Base-by-base conservation (phyloP, 148 eudicot genomes). In the Rhododendron vialii region DNA sequence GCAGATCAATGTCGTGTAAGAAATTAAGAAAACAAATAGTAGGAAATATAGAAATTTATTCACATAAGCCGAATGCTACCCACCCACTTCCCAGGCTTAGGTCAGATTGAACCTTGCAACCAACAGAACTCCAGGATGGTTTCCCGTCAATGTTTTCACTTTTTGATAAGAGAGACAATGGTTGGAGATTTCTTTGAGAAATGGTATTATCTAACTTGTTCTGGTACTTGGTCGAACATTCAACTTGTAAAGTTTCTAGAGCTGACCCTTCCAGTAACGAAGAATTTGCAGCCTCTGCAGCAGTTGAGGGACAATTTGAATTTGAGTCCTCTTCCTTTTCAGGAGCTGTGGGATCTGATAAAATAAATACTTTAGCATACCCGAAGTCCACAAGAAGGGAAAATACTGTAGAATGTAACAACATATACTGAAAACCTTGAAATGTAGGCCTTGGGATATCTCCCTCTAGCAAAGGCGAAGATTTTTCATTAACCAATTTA, bases 381-480 rank as follows among this genome's bases (percentile, higher is more conserved):
- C 71, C 80, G 15, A 80, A n/a, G 51, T 51, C 63, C 73, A 80
- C n/a, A 80, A 36, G 24, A 76, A 41, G 47, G 73, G 83, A 80
- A 51, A 51, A 55, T 69, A 18, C 77, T 82, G 69, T 75, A 61
- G 65, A 81, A 17, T 11, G 17, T 63, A 65, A 26, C 35, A 73
- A 33, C 38, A 78, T 22, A 35, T 30, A 80, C 43, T 22, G 77
- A 36, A 84, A 71, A 93, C 94, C 93, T 91, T 88, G 80, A 80
- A 87, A 61, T 38, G 67, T 69, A 78, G 78, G 86, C 75, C 51
- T 84, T 18, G 91, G 81, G 84, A 61, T 78, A 65, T 84, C 61
- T 18, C 51, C 59, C 84, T 89, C 88, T 75, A 51, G 47, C 67
- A 47, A 71, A 75, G 85, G 81, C 17, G 74, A 50, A 45, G 88